Conservation (phyloP, 345 rosid species). For the Limnanthes douglasii region DNA sequence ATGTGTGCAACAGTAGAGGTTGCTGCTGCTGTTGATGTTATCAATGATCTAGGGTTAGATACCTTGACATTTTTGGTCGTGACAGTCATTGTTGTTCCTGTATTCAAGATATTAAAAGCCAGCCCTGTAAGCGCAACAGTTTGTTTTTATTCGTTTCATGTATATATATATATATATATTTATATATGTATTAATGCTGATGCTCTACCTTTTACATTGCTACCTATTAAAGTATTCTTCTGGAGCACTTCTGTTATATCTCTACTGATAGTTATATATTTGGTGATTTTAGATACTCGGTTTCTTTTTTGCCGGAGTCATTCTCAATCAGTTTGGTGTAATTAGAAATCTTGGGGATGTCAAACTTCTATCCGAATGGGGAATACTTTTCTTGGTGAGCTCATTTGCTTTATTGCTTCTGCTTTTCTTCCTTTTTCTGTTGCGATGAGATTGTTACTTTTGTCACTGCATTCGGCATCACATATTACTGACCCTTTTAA, state of each 20-base stretch:
- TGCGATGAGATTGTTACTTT: not conserved
- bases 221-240: too few species aligned
- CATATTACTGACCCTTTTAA: not conserved
- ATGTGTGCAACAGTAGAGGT: slow-evolving; percentile 44
- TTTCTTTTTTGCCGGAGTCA: slow-evolving; percentile 92
- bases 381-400: slow-evolving; percentile 91
- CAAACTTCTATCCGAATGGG: slow-evolving; percentile 96
- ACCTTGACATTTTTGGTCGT: slow-evolving; percentile 86
- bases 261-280: slow-evolving; percentile 1
- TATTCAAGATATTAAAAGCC: slow-evolving; percentile 62
- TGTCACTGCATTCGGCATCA: not conserved
- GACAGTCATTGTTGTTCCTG: slow-evolving; percentile 84
- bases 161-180: not conserved
- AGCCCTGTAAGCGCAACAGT: slow-evolving; percentile 67
- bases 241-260: not conserved
- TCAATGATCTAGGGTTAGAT: slow-evolving; percentile 92
- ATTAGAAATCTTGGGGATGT: slow-evolving; percentile 89
- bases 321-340: slow-evolving; percentile 80
- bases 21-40: slow-evolving; percentile 71
- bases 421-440: slow-evolving; percentile 4
- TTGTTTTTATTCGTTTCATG: not conserved
- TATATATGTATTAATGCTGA: not conserved
- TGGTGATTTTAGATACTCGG: slow-evolving; percentile 71
- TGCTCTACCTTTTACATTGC: too few species aligned
- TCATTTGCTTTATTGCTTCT: not conserved